These are phyloP conservation scores for Byssoonygena ceratinophila DNA, from an alignment of 2,329 filamentous ascomycete genomes.

Conservation along the genomic window DNA sequence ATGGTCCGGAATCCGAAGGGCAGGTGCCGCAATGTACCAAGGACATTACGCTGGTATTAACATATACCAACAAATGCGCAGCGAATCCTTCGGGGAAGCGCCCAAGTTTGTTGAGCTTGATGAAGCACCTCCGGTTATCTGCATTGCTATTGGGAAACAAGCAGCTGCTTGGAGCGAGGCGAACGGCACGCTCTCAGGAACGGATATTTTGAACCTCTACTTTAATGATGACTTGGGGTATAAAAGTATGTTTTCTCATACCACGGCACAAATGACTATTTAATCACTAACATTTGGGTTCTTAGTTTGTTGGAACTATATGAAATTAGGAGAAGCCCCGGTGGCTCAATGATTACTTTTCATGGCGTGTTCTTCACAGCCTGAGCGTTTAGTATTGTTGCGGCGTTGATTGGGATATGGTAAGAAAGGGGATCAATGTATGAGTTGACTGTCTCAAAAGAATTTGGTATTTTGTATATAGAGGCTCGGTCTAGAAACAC, in stretches of 20 bases:
- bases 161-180: constrained; percentile 51
- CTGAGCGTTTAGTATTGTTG: background rate
- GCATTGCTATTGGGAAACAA: constrained; percentile 56
- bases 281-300: background rate
- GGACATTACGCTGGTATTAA: constrained; percentile 56
- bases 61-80: constrained; percentile 48
- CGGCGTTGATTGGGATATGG: background rate
- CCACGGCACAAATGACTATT: background rate
- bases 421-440: background rate
- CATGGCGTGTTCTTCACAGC: background rate
- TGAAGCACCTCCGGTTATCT: constrained; percentile 53
- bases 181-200: constrained; percentile 47
- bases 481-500: background rate
- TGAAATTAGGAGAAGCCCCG: constrained; percentile 13
- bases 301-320: constrained; percentile 27
- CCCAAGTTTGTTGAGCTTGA: constrained; percentile 42
- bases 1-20: constrained; percentile 67
- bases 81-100: constrained; percentile 22
- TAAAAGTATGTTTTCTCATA: constrained; percentile 24
- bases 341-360: background rate
- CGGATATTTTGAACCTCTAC: constrained; percentile 51
- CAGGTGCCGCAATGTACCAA: constrained; percentile 60
- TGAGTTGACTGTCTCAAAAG: background rate
- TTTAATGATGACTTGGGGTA: constrained; percentile 58
- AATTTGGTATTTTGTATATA: background rate